Evolutionary conservation across 2,329 filamentous ascomycete genomes (phyloP).

Genomic region (Phoma herbarum): DNA sequence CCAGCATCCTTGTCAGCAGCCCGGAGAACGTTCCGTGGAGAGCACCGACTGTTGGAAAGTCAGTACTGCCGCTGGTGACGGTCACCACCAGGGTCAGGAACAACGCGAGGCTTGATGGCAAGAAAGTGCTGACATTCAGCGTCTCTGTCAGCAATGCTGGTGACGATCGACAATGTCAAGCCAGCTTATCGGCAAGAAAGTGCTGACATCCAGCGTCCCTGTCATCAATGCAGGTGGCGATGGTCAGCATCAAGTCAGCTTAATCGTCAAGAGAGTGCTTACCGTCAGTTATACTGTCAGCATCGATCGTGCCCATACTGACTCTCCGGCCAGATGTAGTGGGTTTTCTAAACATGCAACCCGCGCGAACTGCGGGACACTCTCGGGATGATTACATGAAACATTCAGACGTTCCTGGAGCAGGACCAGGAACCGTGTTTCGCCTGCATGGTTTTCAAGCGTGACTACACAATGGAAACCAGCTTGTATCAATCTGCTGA

Average conservation of each 20-base stretch:
- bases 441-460: no score
- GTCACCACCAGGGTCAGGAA: not conserved
- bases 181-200: no score
- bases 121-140: not conserved
- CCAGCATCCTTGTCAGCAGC: conserved; percentile 1
- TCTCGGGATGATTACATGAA: not conserved
- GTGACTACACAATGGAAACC: no score
- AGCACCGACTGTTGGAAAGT: not conserved
- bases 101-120: not conserved
- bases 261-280: not conserved
- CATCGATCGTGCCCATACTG: not conserved
- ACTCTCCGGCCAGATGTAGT: not conserved
- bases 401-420: not conserved
- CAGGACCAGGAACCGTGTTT: no score
- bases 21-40: not conserved
- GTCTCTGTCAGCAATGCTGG: not conserved
- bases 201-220: no score
- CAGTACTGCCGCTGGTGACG: not conserved
- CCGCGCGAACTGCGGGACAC: not conserved
- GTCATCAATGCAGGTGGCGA: not conserved
- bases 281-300: not conserved
- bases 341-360: not conserved
- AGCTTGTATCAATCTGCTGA: no score
- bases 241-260: not conserved
- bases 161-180: no score